phyloP scores from a whole-genome alignment of 169 alveolate species.

The Amoebophrya sp. region DNA sequence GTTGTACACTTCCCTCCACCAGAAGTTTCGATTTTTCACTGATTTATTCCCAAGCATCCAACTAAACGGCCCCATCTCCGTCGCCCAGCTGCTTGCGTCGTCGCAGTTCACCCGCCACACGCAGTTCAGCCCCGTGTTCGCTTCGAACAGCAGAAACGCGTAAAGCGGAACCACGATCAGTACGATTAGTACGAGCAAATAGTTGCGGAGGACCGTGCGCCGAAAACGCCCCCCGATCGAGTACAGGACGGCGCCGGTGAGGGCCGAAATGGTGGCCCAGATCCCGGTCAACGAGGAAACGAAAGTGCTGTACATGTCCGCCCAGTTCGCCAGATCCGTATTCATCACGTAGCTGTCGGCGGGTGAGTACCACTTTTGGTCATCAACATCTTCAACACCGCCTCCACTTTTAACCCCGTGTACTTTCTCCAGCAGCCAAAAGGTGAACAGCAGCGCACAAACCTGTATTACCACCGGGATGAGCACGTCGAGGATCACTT shows the following conservation, averaged over 20 bases:
- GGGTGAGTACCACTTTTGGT: neutral
- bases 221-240: neutral
- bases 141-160: neutral
- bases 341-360: neutral
- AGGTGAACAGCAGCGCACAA: neutral
- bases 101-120: conserved; percentile 7
- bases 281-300: neutral
- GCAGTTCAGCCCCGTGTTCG: conserved; percentile 2
- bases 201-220: neutral
- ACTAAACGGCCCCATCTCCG: neutral
- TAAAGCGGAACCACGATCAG: neutral
- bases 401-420: too few species aligned
- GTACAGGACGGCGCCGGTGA: neutral
- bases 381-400: too few species aligned
- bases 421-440: neutral
- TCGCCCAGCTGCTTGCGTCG: neutral
- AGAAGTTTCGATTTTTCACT: neutral
- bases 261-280: neutral
- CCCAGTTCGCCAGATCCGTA: neutral
- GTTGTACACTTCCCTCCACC: neutral
- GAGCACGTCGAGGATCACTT: neutral
- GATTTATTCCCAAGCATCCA: neutral
- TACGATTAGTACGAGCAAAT: neutral
- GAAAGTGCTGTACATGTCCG: neutral
- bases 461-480: neutral